These are phyloP conservation scores for Sordaria brevicollis DNA, from an alignment of 495 filamentous ascomycete species.

Conservation along the genomic window DNA sequence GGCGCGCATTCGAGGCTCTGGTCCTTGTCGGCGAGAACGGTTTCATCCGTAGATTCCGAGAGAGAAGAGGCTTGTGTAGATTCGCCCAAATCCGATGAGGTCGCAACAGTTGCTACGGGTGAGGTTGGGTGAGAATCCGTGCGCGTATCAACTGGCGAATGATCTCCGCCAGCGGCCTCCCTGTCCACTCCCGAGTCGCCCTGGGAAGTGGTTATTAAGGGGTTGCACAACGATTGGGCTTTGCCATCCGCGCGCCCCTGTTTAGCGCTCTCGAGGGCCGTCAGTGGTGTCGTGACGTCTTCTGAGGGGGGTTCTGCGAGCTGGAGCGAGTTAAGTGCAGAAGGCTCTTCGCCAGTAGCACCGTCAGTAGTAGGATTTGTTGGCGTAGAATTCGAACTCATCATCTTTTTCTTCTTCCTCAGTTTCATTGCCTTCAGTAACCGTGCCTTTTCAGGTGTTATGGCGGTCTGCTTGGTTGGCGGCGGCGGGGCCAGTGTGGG, in stretches of 20 bases:
- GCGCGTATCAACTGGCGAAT: conserved; percentile 21
- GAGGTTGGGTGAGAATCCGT: conserved; percentile 43
- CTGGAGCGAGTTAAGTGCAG: conserved; percentile 6
- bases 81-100: conserved; percentile 37
- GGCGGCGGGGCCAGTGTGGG: conserved; percentile 20
- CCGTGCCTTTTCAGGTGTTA: conserved; percentile 82
- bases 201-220: conserved; percentile 17
- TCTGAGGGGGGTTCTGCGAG: conserved; percentile 4
- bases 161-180: conserved; percentile 24
- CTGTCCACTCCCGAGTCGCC: conserved; percentile 31
- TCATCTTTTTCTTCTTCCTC: conserved; percentile 64
- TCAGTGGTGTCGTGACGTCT: not conserved
- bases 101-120: conserved; percentile 29
- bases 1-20: not conserved
- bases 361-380: conserved; percentile 1
- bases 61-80: conserved; percentile 46
- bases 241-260: not conserved
- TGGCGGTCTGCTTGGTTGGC: conserved; percentile 42
- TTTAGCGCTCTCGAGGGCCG: not conserved
- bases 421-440: conserved; percentile 91
- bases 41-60: conserved; percentile 45
- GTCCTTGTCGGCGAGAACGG: conserved; percentile 23
- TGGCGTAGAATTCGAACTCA: conserved; percentile 11
- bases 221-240: not conserved
- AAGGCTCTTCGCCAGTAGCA: conserved; percentile 5